phyloP scores from a whole-genome alignment of 192 early-diverging fungal species.

The Mortierella hygrophila region DNA sequence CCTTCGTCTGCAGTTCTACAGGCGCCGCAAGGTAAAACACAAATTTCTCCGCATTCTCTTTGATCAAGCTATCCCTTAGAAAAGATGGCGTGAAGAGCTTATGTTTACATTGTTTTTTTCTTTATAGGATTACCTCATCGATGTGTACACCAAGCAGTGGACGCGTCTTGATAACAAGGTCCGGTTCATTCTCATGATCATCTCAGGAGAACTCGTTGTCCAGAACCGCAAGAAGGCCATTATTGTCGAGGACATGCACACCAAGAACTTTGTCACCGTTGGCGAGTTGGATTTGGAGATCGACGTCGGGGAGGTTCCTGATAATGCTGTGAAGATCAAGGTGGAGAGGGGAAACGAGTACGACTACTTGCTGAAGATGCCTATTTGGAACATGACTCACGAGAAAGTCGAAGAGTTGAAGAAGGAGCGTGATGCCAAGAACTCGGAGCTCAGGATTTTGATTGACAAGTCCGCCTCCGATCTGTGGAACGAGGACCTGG shows the following conservation, averaged over 20 bases:
- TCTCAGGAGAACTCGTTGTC: conserved; percentile 83
- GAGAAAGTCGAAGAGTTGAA: conserved; percentile 85
- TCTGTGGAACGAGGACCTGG: conserved; percentile 90
- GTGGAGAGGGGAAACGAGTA: conserved; percentile 63
- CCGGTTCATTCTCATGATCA: conserved; percentile 92
- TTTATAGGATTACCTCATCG: conserved; percentile 68
- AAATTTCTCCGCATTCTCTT: neutral
- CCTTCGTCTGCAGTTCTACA: conserved; percentile 86
- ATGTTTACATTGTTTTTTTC: neutral
- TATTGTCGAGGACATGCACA: conserved; percentile 79
- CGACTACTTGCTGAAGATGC: conserved; percentile 92
- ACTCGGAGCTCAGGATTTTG: conserved; percentile 75
- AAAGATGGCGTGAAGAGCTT: neutral
- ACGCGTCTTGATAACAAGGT: conserved; percentile 85
- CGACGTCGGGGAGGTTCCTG: conserved; percentile 57
- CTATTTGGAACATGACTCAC: conserved; percentile 90
- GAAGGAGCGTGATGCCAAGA: conserved; percentile 76
- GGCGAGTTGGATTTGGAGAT: conserved; percentile 61
- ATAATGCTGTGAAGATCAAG: conserved; percentile 24
- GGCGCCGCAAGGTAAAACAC: conserved; percentile 83
- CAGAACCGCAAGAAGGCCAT: conserved; percentile 89
- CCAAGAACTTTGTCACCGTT: conserved; percentile 75
- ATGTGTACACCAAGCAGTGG: conserved; percentile 74
- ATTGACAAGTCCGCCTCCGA: conserved; percentile 74
- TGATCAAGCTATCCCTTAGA: neutral